These are phyloP conservation scores for Curvularia hawaiiensis DNA, from an alignment of 2,329 filamentous ascomycete species.

Conservation along the genomic window DNA sequence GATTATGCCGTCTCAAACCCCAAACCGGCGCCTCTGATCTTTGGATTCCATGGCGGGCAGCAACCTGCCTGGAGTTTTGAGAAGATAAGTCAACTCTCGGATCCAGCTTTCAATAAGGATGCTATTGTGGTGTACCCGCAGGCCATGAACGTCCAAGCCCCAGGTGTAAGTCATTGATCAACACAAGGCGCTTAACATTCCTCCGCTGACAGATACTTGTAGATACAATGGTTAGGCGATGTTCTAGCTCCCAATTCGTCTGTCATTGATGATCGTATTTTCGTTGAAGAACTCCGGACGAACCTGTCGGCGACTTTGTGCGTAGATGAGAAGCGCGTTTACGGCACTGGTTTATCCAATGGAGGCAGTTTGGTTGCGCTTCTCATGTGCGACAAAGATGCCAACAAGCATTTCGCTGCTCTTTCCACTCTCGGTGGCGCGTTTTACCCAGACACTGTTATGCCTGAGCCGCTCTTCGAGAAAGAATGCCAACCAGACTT, in stretches of 20 bases:
- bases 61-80: conserved; percentile 31
- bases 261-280: conserved; percentile 51
- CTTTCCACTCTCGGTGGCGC: conserved; percentile 55
- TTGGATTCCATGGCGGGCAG: conserved; percentile 27
- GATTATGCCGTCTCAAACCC: conserved; percentile 20
- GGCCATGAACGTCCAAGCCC: conserved; percentile 23
- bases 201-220: neutral
- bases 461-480: conserved; percentile 27
- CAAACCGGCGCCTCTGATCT: conserved; percentile 21
- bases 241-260: conserved; percentile 38
- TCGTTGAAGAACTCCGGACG: conserved; percentile 49
- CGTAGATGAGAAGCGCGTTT: conserved; percentile 51
- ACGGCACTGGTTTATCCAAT: conserved; percentile 58
- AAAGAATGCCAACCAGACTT: conserved; percentile 14
- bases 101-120: conserved; percentile 23
- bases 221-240: conserved; percentile 50
- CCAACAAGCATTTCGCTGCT: conserved; percentile 50
- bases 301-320: conserved; percentile 49
- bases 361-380: conserved; percentile 58
- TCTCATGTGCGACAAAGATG: conserved; percentile 48
- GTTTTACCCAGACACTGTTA: conserved; percentile 43
- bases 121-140: conserved; percentile 30
- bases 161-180: conserved; percentile 21
- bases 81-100: conserved; percentile 26
- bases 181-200: no score